A percentile compares a stretch with the other conserved stretches of the same genome.
phyloP scores from a whole-genome alignment of 441 rosid species.

The Eutrema salsugineum region DNA sequence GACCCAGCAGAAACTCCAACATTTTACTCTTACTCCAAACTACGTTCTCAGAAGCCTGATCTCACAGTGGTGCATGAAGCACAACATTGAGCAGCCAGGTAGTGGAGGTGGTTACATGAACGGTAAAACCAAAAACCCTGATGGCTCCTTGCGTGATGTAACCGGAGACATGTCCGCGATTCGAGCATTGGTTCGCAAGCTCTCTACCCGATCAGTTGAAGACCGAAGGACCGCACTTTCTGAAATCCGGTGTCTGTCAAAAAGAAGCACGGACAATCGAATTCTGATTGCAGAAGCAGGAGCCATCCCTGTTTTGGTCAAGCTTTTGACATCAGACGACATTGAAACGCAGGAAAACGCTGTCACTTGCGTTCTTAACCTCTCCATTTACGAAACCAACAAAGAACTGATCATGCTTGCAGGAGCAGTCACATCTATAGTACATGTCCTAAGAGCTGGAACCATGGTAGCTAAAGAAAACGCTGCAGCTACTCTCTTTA shows the following conservation, averaged over 20 bases:
- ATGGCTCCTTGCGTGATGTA: conserved; percentile 65
- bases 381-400: conserved; percentile 78
- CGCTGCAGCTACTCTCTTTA: conserved; percentile 88
- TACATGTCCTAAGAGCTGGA: conserved; percentile 83
- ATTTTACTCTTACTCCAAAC: conserved; percentile 73
- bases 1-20: conserved; percentile 81
- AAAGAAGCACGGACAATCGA: conserved; percentile 85
- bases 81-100: conserved; percentile 73
- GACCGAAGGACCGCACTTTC: conserved; percentile 63
- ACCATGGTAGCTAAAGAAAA: conserved; percentile 85
- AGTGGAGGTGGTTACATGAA: conserved; percentile 42
- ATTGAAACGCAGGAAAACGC: conserved; percentile 63
- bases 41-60: conserved; percentile 80
- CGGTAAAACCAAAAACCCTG: conserved; percentile 56
- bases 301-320: conserved; percentile 73
- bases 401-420: conserved; percentile 85
- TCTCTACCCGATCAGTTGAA: conserved; percentile 51
- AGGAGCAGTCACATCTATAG: conserved; percentile 78
- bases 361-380: conserved; percentile 84
- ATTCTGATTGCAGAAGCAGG: conserved; percentile 85
- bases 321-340: conserved; percentile 66
- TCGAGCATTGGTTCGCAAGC: conserved; percentile 62
- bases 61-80: conserved; percentile 63
- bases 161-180: conserved; percentile 67
- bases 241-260: conserved; percentile 72